These are phyloP conservation scores for Musa schizocarpa DNA, from an alignment of 176 grass and related monocot species.

Conservation along the genomic window DNA sequence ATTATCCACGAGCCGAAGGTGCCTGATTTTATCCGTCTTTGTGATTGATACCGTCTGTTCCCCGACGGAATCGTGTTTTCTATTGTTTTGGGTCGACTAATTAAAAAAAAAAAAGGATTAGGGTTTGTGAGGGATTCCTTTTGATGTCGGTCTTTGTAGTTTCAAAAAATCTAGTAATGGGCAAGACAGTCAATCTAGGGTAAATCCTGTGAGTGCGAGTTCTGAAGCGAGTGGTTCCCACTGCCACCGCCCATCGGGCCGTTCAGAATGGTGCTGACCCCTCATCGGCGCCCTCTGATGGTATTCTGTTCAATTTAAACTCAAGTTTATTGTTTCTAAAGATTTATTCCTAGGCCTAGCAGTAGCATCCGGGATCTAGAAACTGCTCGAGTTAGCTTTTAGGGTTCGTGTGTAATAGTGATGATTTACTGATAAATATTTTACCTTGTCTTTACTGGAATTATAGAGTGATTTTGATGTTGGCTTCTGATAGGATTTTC, in stretches of 20 bases:
- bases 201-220: constrained; percentile 33
- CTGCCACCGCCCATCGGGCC: not conserved
- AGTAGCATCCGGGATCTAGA: no score
- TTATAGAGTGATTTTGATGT: constrained; percentile 6
- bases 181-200: constrained; percentile 44
- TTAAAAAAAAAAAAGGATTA: not conserved
- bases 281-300: constrained; percentile 14
- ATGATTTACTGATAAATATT: not conserved
- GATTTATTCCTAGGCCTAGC: not conserved
- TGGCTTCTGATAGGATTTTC: constrained; percentile 1
- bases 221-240: constrained; percentile 21
- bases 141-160: constrained; percentile 30
- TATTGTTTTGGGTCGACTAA: not conserved
- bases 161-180: constrained; percentile 61
- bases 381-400: not conserved
- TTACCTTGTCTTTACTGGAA: not conserved
- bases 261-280: constrained; percentile 42
- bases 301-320: constrained; percentile 3
- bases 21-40: not conserved
- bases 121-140: constrained; percentile 25
- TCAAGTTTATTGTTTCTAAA: not conserved
- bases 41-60: not conserved
- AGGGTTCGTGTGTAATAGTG: not conserved
- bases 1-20: constrained; percentile 52
- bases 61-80: not conserved